Conservation (phyloP, 192 early-diverging fungal genomes). For the Coemansia sp. region DNA sequence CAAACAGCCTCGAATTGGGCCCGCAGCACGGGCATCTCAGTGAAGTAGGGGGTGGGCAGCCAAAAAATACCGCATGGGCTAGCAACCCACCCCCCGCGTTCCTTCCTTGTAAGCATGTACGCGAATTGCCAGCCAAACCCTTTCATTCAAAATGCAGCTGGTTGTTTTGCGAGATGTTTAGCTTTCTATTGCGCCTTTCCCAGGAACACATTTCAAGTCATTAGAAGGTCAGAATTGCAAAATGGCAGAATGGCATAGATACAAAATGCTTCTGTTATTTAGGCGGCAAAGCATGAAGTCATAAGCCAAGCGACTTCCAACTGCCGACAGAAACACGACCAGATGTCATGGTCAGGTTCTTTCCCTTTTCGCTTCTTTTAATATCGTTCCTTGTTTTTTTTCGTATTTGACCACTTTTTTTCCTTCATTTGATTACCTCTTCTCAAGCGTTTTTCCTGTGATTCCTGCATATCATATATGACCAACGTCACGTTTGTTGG, state of each 20-base stretch:
- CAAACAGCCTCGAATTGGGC: neutral
- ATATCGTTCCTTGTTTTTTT: neutral
- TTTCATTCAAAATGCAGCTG: neutral
- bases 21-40: conserved; percentile 1
- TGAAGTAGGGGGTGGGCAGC: neutral
- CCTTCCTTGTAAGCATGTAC: neutral
- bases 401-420: neutral
- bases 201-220: neutral
- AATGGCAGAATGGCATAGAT: neutral
- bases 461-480: conserved; percentile 30
- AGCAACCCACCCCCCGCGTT: neutral
- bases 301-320: conserved; percentile 3
- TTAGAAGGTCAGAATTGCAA: neutral
- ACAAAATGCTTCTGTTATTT: neutral
- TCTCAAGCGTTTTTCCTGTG: conserved; percentile 2
- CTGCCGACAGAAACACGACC: conserved; percentile 3
- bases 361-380: neutral
- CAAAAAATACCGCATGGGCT: neutral
- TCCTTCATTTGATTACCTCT: neutral
- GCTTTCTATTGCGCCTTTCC: neutral
- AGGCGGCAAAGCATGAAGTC: conserved; percentile 1
- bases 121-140: neutral
- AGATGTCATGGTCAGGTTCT: neutral
- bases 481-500: conserved; percentile 23
- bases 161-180: neutral